A percentile compares a stretch with the other conserved stretches of the same genome.
phyloP scores from a whole-genome alignment of 2,329 filamentous ascomycete genomes.

The Epichloe gansuensis region DNA sequence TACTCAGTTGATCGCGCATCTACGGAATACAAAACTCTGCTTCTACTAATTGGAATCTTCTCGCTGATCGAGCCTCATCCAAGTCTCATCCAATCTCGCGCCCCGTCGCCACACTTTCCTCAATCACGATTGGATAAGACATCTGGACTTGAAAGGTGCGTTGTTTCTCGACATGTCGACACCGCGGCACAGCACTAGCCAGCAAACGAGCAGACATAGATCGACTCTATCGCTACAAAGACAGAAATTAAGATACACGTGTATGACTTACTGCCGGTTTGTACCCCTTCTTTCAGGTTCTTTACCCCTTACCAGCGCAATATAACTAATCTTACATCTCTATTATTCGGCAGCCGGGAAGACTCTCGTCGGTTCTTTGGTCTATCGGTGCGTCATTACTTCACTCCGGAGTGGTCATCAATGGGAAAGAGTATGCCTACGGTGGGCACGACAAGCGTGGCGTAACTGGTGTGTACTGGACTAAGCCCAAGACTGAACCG shows the following conservation, averaged over 20 bases:
- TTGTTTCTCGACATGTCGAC: slow-evolving; percentile 14
- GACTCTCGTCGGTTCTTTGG: slow-evolving; percentile 67
- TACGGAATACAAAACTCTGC: background rate
- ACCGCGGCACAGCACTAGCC: slow-evolving; percentile 15
- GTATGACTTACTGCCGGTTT: slow-evolving; percentile 63
- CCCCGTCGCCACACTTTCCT: background rate
- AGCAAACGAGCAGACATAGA: slow-evolving; percentile 34
- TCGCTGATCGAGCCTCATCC: background rate
- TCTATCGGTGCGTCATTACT: slow-evolving; percentile 64
- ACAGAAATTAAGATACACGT: slow-evolving; percentile 67
- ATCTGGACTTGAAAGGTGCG: background rate
- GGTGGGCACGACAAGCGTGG: slow-evolving; percentile 63
- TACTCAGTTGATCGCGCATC: background rate
- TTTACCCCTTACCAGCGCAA: background rate
- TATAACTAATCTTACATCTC: background rate
- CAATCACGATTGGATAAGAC: background rate
- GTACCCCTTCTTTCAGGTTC: slow-evolving; percentile 9
- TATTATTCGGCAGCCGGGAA: slow-evolving; percentile 44
- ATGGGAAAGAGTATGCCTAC: slow-evolving; percentile 71
- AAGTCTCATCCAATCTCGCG: background rate
- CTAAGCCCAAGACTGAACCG: slow-evolving; percentile 56
- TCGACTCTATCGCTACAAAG: slow-evolving; percentile 56
- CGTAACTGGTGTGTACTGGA: slow-evolving; percentile 75
- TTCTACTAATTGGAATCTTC: background rate
- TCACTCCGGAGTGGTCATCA: slow-evolving; percentile 74